Percentiles rank a stretch among this genome's conserved stretches.
These are phyloP conservation scores for Leccinum broughii DNA, from an alignment of 768 basidiomycete species.

Conservation along the genomic window DNA sequence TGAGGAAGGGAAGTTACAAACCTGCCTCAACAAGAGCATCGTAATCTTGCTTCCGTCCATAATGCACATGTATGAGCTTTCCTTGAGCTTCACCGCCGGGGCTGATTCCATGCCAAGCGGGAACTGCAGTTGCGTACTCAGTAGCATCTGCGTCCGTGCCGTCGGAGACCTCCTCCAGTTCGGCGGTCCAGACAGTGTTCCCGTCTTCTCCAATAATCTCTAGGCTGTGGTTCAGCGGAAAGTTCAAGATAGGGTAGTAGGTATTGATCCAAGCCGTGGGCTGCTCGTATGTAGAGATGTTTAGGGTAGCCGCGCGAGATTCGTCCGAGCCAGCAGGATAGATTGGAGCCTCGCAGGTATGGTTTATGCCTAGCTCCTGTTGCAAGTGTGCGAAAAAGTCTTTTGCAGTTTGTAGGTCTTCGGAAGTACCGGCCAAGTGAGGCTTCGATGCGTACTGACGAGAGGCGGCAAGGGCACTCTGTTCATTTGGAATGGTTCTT, in stretches of 20 bases:
- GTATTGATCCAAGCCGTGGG: conserved; percentile 63
- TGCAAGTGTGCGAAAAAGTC: conserved; percentile 55
- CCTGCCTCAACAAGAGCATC: conserved; percentile 55
- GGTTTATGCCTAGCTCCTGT: conserved; percentile 44
- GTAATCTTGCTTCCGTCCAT: conserved; percentile 63
- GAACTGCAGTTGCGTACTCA: conserved; percentile 54
- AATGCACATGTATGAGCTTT: conserved; percentile 55
- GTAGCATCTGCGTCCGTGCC: conserved; percentile 63
- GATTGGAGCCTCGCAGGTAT: conserved; percentile 39
- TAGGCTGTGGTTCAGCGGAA: conserved; percentile 56
- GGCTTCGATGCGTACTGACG: conserved; percentile 53
- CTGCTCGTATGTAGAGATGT: conserved; percentile 39
- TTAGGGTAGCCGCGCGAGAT: conserved; percentile 53
- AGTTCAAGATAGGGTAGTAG: conserved; percentile 78
- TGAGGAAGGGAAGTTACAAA: conserved; percentile 15
- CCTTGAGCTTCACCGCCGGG: conserved; percentile 66
- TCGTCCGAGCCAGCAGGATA: conserved; percentile 57
- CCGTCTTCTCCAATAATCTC: conserved; percentile 56
- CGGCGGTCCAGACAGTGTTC: conserved; percentile 54
- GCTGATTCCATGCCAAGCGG: conserved; percentile 71
- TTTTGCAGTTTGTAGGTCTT: conserved; percentile 58
- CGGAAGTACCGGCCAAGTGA: conserved; percentile 59
- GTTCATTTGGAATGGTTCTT: conserved; percentile 53
- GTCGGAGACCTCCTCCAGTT: conserved; percentile 67
- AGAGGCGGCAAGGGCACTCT: conserved; percentile 51